These are phyloP conservation scores for Phaeosphaeria sp. DNA, from an alignment of 2,329 filamentous ascomycete genomes.

Conservation along the genomic window DNA sequence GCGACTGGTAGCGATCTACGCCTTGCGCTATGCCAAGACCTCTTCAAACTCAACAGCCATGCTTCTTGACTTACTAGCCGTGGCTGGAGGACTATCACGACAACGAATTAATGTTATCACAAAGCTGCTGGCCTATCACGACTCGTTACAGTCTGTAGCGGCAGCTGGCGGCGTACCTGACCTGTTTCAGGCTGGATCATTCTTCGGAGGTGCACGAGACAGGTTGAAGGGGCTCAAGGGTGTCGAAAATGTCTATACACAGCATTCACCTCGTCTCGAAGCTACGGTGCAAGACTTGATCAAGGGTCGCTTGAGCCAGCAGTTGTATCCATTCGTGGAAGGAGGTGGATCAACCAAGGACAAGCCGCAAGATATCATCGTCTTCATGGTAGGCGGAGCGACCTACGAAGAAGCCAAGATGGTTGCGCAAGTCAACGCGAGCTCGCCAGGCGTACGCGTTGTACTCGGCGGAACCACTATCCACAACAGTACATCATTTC, in stretches of 20 bases:
- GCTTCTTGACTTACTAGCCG: conserved; percentile 83
- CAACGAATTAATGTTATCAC: conserved; percentile 79
- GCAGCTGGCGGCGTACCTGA: conserved; percentile 84
- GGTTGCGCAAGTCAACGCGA: conserved; percentile 92
- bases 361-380: conserved; percentile 94
- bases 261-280: conserved; percentile 89
- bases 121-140: conserved; percentile 83
- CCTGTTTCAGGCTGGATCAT: conserved; percentile 84
- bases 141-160: conserved; percentile 77
- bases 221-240: conserved; percentile 95
- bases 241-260: conserved; percentile 98
- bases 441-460: conserved; percentile 84
- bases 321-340: conserved; percentile 93
- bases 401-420: conserved; percentile 98
- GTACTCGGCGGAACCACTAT: conserved; percentile 88
- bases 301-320: conserved; percentile 84
- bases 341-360: conserved; percentile 85
- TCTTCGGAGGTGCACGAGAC: conserved; percentile 86
- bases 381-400: conserved; percentile 91
- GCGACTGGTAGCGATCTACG: conserved; percentile 90
- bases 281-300: conserved; percentile 89
- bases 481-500: conserved; percentile 85
- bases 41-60: conserved; percentile 83
- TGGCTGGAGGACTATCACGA: conserved; percentile 79
- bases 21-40: conserved; percentile 87